Evolutionary conservation across 805 yeast species (phyloP).

Genomic region (Candida berthetii): DNA sequence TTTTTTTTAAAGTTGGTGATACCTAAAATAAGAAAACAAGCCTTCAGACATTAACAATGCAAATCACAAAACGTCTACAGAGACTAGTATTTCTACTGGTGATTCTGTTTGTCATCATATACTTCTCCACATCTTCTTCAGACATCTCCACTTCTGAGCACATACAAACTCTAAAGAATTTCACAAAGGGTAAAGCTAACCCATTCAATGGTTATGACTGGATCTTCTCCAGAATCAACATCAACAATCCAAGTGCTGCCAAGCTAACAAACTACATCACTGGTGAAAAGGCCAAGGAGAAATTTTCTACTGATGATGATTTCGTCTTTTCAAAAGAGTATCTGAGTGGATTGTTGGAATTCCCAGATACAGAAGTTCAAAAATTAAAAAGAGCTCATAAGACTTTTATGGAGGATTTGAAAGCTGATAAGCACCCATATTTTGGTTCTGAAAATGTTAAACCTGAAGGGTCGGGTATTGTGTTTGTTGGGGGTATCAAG

Average conservation of each 20-base stretch:
- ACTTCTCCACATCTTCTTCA: neutral
- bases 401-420: slow-evolving; percentile 24
- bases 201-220: slow-evolving; percentile 7
- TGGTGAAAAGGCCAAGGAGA: slow-evolving; percentile 36
- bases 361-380: slow-evolving; percentile 27
- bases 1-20: too few relatives aligned
- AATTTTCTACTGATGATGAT: slow-evolving; percentile 31
- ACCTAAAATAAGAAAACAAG: too few relatives aligned
- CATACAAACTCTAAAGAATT: neutral
- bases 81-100: neutral
- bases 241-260: slow-evolving; percentile 28
- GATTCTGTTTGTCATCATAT: neutral
- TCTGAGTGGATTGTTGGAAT: slow-evolving; percentile 34
- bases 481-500: slow-evolving; percentile 70
- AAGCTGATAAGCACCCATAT: slow-evolving; percentile 31
- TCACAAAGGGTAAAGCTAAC: slow-evolving; percentile 5
- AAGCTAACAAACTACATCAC: slow-evolving; percentile 37
- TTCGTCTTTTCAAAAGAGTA: slow-evolving; percentile 41
- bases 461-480: slow-evolving; percentile 47
- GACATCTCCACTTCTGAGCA: neutral
- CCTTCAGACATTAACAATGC: neutral
- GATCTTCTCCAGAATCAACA: slow-evolving; percentile 21
- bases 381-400: slow-evolving; percentile 33
- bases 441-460: slow-evolving; percentile 20
- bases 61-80: neutral